A percentile compares a stretch with the other conserved stretches of the same genome.
These are phyloP conservation scores for Brettanomyces sp. DNA, from an alignment of 805 yeast genomes.

Conservation along the genomic window DNA sequence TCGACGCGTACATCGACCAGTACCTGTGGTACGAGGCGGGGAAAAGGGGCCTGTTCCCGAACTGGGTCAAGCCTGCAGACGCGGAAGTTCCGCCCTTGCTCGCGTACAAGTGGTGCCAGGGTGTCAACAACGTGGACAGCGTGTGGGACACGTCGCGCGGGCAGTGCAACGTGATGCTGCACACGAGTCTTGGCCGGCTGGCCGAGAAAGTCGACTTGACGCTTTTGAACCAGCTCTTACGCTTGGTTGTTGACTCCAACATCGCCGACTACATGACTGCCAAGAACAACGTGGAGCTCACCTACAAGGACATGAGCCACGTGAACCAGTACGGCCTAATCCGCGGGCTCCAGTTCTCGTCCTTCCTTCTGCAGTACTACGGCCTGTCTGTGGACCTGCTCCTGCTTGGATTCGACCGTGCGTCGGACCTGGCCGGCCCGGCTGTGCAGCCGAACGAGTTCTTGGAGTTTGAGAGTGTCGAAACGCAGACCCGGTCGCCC, in stretches of 20 bases:
- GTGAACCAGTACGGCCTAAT: conserved; percentile 81
- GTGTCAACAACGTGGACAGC: conserved; percentile 65
- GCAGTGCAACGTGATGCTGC: conserved; percentile 75
- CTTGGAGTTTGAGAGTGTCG: conserved; percentile 53
- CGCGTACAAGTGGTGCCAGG: conserved; percentile 91
- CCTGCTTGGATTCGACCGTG: conserved; percentile 78
- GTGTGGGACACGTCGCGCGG: conserved; percentile 78
- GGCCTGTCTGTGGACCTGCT: conserved; percentile 78
- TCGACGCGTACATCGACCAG: conserved; percentile 93
- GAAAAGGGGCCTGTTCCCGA: conserved; percentile 78
- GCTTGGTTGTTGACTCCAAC: conserved; percentile 78
- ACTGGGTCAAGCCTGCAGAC: conserved; percentile 94
- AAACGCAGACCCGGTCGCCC: conserved; percentile 61
- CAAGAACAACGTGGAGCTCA: conserved; percentile 71
- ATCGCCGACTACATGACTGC: conserved; percentile 93
- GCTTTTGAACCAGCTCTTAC: conserved; percentile 66
- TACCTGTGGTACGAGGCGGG: conserved; percentile 95
- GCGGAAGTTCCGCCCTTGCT: conserved; percentile 86
- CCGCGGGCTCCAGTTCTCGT: conserved; percentile 83
- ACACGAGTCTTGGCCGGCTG: conserved; percentile 58
- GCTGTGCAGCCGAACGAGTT: conserved; percentile 66
- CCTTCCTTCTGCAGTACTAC: conserved; percentile 84
- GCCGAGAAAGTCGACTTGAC: conserved; percentile 87
- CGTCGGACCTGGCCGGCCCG: conserved; percentile 78
- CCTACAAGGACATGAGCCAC: conserved; percentile 93